Evolutionary conservation across 208 protist genomes (phyloP).

Genomic region (Histomonas meleagridis): DNA sequence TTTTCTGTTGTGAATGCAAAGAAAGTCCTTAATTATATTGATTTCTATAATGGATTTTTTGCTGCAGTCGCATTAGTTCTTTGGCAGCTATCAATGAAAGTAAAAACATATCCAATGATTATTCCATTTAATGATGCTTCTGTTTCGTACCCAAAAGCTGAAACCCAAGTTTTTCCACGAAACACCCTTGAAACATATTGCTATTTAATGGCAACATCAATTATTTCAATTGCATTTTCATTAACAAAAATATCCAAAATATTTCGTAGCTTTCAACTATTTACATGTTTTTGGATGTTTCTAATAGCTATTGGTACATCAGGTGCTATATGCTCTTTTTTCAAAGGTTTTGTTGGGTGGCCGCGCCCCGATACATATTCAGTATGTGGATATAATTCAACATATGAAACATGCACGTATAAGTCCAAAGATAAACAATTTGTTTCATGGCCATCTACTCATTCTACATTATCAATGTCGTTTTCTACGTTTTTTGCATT

Average conservation of each 20-base stretch:
- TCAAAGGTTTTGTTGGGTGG: constrained; percentile 22
- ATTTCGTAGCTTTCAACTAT: not conserved
- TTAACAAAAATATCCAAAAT: not conserved
- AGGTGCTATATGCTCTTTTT: not conserved
- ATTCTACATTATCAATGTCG: not conserved
- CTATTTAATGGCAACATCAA: not conserved
- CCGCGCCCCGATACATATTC: not conserved
- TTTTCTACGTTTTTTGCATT: not conserved
- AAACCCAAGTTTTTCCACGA: not conserved
- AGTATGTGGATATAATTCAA: not conserved
- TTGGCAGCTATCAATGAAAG: not conserved
- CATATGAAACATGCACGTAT: not conserved
- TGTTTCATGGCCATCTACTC: not conserved
- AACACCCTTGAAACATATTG: not conserved
- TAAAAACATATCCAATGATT: not conserved
- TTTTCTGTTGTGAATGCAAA: too few species aligned
- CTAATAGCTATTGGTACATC: not conserved
- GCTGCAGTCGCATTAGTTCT: too few species aligned
- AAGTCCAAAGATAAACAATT: not conserved
- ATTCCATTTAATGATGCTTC: not conserved
- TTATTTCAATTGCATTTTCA: not conserved
- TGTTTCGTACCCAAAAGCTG: not conserved
- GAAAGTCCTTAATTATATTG: too few species aligned
- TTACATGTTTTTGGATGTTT: not conserved
- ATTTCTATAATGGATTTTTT: too few species aligned